phyloP scores from a whole-genome alignment of 2,329 filamentous ascomycete species.

The Aspergillus jensenii region DNA sequence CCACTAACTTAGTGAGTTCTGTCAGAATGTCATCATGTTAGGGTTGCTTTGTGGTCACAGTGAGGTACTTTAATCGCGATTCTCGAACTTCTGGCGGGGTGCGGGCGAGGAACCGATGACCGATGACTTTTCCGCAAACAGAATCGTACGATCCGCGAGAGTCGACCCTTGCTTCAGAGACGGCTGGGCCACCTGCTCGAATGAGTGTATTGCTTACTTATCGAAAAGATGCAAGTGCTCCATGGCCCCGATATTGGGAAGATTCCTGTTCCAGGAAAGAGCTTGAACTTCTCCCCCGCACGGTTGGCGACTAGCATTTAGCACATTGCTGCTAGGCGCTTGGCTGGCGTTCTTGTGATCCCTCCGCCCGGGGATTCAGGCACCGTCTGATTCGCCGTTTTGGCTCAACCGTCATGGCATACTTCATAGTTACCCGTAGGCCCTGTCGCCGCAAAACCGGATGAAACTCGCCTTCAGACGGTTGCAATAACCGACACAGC shows the following conservation, averaged over 20 bases:
- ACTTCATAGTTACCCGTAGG: neutral
- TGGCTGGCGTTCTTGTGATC: conserved; percentile 17
- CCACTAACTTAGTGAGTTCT: no score
- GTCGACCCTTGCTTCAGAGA: neutral
- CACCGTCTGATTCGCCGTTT: neutral
- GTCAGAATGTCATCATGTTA: no score
- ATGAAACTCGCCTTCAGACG: neutral
- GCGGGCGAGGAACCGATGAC: neutral
- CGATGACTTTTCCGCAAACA: neutral
- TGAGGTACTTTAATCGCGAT: no score
- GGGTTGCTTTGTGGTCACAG: no score
- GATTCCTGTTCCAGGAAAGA: neutral
- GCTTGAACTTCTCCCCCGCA: neutral
- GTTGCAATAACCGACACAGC: neutral
- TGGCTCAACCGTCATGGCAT: neutral
- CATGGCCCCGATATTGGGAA: neutral
- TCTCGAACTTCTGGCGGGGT: no score
- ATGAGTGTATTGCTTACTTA: neutral
- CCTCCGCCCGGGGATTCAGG: conserved; percentile 3
- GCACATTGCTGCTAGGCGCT: neutral
- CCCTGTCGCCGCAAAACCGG: neutral
- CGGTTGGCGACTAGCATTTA: neutral
- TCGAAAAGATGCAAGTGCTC: neutral
- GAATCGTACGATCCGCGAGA: neutral
- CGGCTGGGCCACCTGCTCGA: neutral